Evolutionary conservation across 768 basidiomycete genomes (phyloP), one percentile per base, ranked within the genome.

Genomic region (Aureoboletus auriporus): DNA sequence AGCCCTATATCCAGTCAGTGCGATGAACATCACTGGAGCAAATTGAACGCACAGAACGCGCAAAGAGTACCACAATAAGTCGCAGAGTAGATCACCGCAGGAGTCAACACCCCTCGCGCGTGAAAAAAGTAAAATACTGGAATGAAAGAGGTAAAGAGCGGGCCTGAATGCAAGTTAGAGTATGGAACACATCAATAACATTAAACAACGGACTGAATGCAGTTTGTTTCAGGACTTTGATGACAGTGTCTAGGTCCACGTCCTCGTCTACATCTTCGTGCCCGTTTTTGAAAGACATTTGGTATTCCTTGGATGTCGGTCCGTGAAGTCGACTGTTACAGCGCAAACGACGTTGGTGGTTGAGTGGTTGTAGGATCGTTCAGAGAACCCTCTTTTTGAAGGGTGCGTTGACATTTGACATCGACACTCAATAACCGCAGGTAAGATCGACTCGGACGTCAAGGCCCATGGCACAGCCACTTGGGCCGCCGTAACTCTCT

Each of bases 131-230:
- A 85, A 64, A 92, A 88, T 20, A 90, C 60, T 2, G 91, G 89
- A 50, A 94, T 71, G 52, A 93, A 83, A 66, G 77, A 77, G 9
- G 86, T 72, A 70, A 95, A 94, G 73, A 91, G 87, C 14, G 93
- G 91, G 54, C 88, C 89, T 91, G 57, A 34, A 38, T 28, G 30
- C 49, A 42, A 17, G 51, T 51, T 17, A 57, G 29, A 33, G 36
- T 10, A 10, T 39, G 40, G n/a, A 51, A 30, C 29, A 6, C 9
- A 8, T 26, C 17, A 26, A 11, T 26, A 23, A 48, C 34, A 39
- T 16, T 39, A 39, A 35, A 31, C n/a, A 34, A 67, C 84, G 65
- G 51, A 87, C 91, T 90, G 73, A 94, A 89, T 26, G 74, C 72
- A 1, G 93, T 94, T 61, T 87, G 78, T 39, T 75, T 69, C 47